Percentiles rank a stretch among this genome's conserved stretches.
Evolutionary conservation across 2,329 filamentous ascomycete genomes (phyloP).

Genomic region (Fusarium subglutinans): DNA sequence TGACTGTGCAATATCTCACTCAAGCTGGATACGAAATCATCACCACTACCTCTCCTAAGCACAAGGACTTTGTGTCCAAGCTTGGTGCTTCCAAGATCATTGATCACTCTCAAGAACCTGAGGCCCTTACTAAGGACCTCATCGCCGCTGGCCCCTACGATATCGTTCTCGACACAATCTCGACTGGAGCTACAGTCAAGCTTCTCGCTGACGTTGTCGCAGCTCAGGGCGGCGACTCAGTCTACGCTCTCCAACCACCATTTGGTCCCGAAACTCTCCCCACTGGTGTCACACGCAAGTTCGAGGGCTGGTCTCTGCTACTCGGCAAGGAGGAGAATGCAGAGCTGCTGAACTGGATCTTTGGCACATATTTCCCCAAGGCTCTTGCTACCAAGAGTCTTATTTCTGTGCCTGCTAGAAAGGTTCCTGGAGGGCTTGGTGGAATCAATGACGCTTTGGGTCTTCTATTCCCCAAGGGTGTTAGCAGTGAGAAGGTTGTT

Average conservation of each 20-base stretch:
- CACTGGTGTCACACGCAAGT: constrained; percentile 17
- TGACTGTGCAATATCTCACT: constrained; percentile 26
- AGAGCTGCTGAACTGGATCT: constrained; percentile 25
- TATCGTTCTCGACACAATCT: constrained; percentile 25
- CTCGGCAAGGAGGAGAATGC: constrained; percentile 26
- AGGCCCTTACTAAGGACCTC: constrained; percentile 5
- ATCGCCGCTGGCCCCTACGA: constrained; percentile 19
- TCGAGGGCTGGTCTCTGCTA: constrained; percentile 33
- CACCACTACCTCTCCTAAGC: constrained; percentile 30
- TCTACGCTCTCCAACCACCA: constrained; percentile 28
- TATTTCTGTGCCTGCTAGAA: constrained; percentile 15
- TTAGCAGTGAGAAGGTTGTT: constrained; percentile 34
- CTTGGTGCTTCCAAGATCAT: constrained; percentile 21
- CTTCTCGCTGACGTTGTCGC: constrained; percentile 20
- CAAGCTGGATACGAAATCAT: constrained; percentile 32
- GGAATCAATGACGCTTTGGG: constrained; percentile 26
- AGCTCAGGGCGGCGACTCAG: constrained; percentile 16
- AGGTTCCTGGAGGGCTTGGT: constrained; percentile 20
- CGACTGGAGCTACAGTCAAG: constrained; percentile 21
- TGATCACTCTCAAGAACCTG: constrained; percentile 2
- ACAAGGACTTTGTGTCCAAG: constrained; percentile 17
- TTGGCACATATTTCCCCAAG: constrained; percentile 23
- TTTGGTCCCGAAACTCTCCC: constrained; percentile 26
- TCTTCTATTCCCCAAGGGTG: constrained; percentile 21
- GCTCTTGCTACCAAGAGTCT: constrained; percentile 15